These are phyloP conservation scores for Lactarius indigo DNA, from an alignment of 768 basidiomycete species.

Conservation along the genomic window DNA sequence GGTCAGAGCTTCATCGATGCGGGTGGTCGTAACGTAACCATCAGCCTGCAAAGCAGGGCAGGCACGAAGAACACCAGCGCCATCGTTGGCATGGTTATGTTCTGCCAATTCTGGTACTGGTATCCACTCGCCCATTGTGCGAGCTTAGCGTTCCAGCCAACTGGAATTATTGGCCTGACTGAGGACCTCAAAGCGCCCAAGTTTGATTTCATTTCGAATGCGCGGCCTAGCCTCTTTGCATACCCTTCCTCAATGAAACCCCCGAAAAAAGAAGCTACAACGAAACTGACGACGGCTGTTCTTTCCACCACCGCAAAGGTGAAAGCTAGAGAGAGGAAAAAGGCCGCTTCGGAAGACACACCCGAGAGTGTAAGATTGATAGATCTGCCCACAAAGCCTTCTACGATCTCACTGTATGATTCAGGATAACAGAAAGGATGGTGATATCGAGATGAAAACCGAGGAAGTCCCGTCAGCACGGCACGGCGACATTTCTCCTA, in stretches of 20 bases:
- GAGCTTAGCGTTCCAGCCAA: constrained; percentile 90
- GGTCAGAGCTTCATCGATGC: constrained; percentile 98
- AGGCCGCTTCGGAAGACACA: constrained; percentile 78
- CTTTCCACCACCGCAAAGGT: constrained; percentile 96
- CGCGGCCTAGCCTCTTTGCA: constrained; percentile 86
- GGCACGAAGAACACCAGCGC: constrained; percentile 92
- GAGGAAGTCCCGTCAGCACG: constrained; percentile 47
- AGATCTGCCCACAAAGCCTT: not conserved
- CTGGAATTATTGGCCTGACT: constrained; percentile 89
- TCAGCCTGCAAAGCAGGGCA: constrained; percentile 88
- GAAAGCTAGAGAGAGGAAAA: constrained; percentile 92
- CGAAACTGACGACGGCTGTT: constrained; percentile 92
- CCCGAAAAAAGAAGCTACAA: constrained; percentile 86
- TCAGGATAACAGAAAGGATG: constrained; percentile 50
- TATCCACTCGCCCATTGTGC: constrained; percentile 95
- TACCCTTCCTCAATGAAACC: constrained; percentile 86
- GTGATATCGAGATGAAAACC: constrained; percentile 76
- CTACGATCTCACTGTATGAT: constrained; percentile 49
- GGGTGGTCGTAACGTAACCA: constrained; percentile 93
- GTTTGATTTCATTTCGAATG: constrained; percentile 89
- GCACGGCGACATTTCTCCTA: constrained; percentile 55
- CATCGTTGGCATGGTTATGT: constrained; percentile 96
- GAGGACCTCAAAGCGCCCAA: constrained; percentile 88
- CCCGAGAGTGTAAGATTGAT: constrained; percentile 72
- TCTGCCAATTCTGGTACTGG: constrained; percentile 99